Conservation (phyloP, 352 stramenopile species). For the Globisporangium alternatum region DNA sequence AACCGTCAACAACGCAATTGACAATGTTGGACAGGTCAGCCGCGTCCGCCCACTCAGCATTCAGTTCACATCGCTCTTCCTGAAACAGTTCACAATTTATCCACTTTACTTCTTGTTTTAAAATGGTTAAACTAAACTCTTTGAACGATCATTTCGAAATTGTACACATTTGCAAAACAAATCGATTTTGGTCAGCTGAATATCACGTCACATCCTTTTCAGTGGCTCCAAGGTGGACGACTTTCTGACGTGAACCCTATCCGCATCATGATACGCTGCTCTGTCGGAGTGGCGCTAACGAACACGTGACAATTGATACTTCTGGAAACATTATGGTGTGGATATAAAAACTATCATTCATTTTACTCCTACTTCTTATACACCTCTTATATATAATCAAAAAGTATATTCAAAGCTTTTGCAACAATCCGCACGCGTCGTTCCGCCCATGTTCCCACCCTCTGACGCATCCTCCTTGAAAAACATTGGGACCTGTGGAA, state of each 20-base stretch:
- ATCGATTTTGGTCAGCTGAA: conserved; percentile 1
- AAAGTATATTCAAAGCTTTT: too few species aligned
- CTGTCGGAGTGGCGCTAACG: neutral
- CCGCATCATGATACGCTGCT: neutral
- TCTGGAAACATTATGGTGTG: neutral
- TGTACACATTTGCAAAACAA: neutral
- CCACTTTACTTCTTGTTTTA: neutral
- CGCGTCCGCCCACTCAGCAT: neutral
- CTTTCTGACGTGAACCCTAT: conserved; percentile 7
- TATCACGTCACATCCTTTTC: neutral
- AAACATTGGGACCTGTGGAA: conserved; percentile 6
- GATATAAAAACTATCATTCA: too few species aligned
- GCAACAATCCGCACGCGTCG: neutral
- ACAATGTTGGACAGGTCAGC: neutral
- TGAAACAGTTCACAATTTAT: neutral
- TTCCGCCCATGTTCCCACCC: conserved; percentile 10
- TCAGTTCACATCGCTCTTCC: neutral
- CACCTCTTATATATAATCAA: too few species aligned
- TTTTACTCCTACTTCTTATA: too few species aligned
- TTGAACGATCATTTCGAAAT: neutral
- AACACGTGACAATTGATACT: neutral
- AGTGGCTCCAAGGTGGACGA: neutral
- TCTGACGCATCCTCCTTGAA: conserved; percentile 4
- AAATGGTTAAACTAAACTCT: too few species aligned
- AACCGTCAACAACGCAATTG: neutral